Evolutionary conservation across 331 rosid species (phyloP), one percentile per base, ranked within the genome.

Genomic region (Rhamnella rubrinervis): DNA sequence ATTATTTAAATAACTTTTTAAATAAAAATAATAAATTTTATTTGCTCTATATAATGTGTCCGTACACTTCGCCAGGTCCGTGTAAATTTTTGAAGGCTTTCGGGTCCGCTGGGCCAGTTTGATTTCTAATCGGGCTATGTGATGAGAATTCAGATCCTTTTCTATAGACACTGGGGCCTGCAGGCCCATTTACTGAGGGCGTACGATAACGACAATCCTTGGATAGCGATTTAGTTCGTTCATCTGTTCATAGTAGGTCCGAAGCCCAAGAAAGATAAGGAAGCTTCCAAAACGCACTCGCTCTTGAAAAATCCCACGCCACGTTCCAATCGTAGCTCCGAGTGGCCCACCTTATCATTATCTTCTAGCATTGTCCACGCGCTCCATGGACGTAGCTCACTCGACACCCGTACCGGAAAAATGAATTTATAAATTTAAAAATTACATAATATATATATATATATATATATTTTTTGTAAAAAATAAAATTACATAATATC

Each of bases 221-320:
- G 71, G 55, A 44, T 20, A 51, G 61, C 61, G 58, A 23, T 65
- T 51, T 5, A 26, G 66, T 19, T 40, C 25, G 66, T 50, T 38
- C 59, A 47, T 39, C 57, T 16, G 55, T 23, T 51, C 67, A 25
- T 3, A 55, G 50, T 6, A 5, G 63, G 46, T 57, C 66, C 75
- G 64, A 41, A 41, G 3, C 8, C 61, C 55, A 38, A 75, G 35
- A 61, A 60, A 49, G 78, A 75, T 70, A 56, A 70, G 75, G 39
- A 21, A 44, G 12, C 17, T 39, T 4, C 20, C 6, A 71, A 10
- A 13, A 51, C 35, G 35, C 75, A 70, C 71, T 61, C 55, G 68
- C 65, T 7, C 39, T 31, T 26, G 23, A 1, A 35, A 8, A 7
- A 10, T 7, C 37, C 49, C 15, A 6, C 0, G 0, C 25, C 63